Base-by-base conservation (phyloP, 2,329 filamentous ascomycete genomes). In the Aspergillus piperis region DNA sequence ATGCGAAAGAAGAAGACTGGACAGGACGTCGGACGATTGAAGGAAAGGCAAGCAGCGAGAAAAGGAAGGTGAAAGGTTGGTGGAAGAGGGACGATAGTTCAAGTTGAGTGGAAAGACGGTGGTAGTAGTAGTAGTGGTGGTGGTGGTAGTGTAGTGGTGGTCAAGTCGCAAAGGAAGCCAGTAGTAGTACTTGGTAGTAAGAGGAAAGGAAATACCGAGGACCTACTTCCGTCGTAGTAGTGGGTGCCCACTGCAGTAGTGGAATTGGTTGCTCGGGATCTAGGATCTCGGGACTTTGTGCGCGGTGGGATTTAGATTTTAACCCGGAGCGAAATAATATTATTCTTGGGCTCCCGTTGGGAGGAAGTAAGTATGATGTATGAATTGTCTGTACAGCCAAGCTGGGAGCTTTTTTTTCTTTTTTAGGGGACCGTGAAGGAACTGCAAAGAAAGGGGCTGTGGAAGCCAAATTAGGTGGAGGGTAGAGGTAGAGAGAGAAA, bases 11-110 rank as follows among this genome's bases (percentile, higher is more conserved):
- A 57, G 57, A 57, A 57, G 57, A 54, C 61, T 48, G 42, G 25
- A 58, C 63, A 55, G 53, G 60, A 65, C 60, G 61, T 53, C 59
- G 63, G 62, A 67, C 61, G 62, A 60, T 51, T 61, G 30, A 62
- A 50, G 42, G 38, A 54, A 21, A 44, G 53, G 41, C 27, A 54
- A 21, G 25, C 13, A 53, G 21, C n/a, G 39, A 25, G 15, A 54
- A 19, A 25, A 54, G 50, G 10, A 19, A 38, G 27, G 25, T 17
- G 30, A 38, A 21, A 27, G 48, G 48, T 25, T 27, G 36, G 17
- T 17, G 32, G 32, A 36, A 36, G 32, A 36, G 21, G 54, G 54
- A 21, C 21, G 38, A 25, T 44, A 32, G 48, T 27, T 27, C 23
- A 23, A 44, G 38, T 30, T 23, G 44, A 27, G 23, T n/a, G 44